Evolutionary conservation across 768 basidiomycete genomes (phyloP).

Genomic region (Pulveroboletus frians): DNA sequence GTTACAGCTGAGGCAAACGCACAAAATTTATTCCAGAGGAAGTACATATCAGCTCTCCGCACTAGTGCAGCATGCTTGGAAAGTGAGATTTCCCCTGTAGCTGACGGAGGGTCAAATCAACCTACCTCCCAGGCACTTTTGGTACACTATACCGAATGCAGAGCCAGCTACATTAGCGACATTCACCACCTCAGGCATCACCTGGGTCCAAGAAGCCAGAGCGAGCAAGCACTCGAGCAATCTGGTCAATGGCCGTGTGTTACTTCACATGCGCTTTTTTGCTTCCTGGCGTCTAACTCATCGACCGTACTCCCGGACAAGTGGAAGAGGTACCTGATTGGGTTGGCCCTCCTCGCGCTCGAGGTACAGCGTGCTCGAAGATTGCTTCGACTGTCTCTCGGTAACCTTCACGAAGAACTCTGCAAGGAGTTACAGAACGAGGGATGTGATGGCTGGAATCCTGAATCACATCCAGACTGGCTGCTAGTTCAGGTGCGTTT

Average conservation of each 20-base stretch:
- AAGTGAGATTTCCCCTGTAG: not conserved
- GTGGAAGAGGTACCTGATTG: conserved; percentile 29
- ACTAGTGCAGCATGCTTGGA: not conserved
- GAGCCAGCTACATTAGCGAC: not conserved
- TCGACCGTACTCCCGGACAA: not conserved
- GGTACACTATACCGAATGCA: not conserved
- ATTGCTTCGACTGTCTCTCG: conserved; percentile 18
- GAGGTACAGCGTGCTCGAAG: conserved; percentile 35
- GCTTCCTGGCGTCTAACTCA: conserved; percentile 23
- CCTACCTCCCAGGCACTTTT: not conserved
- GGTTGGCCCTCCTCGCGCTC: conserved; percentile 24
- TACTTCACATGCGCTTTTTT: conserved; percentile 24
- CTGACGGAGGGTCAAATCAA: not conserved
- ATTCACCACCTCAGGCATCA: not conserved
- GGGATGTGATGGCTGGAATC: conserved; percentile 16
- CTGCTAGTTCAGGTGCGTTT: conserved; percentile 37
- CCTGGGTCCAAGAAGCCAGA: conserved; percentile 10
- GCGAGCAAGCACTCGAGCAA: conserved; percentile 12
- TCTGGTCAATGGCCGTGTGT: conserved; percentile 36
- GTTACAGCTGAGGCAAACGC: too few species aligned
- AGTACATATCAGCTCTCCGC: not conserved
- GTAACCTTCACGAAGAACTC: conserved; percentile 27
- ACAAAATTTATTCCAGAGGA: too few species aligned
- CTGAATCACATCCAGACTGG: conserved; percentile 34
- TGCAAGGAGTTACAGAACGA: conserved; percentile 19